Percentiles rank a stretch among this genome's conserved stretches.
These are phyloP conservation scores for Scytalidium lignicola DNA, from an alignment of 2,329 filamentous ascomycete genomes.

Conservation along the genomic window DNA sequence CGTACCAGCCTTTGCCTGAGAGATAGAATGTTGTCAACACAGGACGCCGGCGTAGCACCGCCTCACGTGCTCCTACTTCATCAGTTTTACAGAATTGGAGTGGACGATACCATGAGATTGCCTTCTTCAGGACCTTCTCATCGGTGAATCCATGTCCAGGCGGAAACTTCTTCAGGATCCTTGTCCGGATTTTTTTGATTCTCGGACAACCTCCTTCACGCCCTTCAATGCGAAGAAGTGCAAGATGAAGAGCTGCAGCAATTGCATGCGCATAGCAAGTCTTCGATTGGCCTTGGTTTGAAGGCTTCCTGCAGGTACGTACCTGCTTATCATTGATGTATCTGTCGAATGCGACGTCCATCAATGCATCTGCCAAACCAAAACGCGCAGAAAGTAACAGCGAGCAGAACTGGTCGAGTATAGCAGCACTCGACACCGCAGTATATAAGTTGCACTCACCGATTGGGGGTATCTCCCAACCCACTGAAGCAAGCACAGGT, in stretches of 20 bases:
- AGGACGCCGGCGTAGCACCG: neutral
- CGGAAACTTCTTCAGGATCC: neutral
- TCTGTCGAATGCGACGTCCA: too few species aligned
- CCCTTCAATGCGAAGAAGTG: neutral
- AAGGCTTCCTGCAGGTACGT: too few species aligned
- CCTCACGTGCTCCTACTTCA: neutral
- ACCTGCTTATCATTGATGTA: too few species aligned
- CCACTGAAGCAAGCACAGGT: too few species aligned
- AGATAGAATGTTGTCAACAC: neutral
- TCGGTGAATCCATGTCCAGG: neutral
- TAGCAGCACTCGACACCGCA: too few species aligned
- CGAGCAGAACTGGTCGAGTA: too few species aligned
- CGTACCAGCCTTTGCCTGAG: neutral
- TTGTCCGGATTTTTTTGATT: neutral
- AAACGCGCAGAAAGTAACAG: too few species aligned
- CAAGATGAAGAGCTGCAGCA: neutral
- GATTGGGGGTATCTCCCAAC: too few species aligned
- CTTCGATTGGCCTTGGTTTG: too few species aligned
- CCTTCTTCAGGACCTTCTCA: neutral
- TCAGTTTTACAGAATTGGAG: neutral
- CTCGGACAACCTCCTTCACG: neutral
- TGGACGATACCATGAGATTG: neutral
- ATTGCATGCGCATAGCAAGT: neutral
- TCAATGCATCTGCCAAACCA: too few species aligned
- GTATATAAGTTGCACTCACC: too few species aligned